Conservation (phyloP, 2,329 filamentous ascomycete genomes). For the Beauveria asiatica region DNA sequence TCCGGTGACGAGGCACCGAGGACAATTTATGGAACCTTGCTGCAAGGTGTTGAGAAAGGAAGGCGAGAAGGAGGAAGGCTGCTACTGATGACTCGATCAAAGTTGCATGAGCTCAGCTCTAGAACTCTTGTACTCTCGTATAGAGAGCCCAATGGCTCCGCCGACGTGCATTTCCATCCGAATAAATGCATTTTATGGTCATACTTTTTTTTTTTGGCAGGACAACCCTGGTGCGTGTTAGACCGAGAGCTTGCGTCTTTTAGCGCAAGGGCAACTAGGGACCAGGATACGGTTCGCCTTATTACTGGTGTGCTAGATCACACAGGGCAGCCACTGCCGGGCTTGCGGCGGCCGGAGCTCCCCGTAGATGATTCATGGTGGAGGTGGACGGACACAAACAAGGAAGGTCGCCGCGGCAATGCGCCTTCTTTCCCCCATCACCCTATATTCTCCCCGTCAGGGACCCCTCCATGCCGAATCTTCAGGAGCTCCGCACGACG, state of each 20-base stretch:
- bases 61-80: background rate
- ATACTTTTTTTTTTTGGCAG: background rate
- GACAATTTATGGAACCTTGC: background rate
- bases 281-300: background rate
- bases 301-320: background rate
- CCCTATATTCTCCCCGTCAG: background rate
- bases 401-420: background rate
- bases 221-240: background rate
- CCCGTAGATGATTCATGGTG: background rate
- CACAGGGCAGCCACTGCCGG: too few relatives aligned
- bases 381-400: background rate
- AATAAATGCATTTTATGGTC: background rate
- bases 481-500: background rate
- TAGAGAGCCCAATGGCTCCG: background rate
- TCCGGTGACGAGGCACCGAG: background rate
- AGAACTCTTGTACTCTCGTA: background rate
- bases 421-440: background rate
- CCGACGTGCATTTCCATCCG: background rate
- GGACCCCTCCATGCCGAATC: background rate
- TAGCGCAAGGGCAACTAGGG: background rate
- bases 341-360: background rate
- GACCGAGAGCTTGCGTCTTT: background rate
- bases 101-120: background rate
- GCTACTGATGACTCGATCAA: background rate
- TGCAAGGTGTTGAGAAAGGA: background rate